Evolutionary conservation across 192 early-diverging fungal species (phyloP).

Genomic region (Glomus cerebriforme): DNA sequence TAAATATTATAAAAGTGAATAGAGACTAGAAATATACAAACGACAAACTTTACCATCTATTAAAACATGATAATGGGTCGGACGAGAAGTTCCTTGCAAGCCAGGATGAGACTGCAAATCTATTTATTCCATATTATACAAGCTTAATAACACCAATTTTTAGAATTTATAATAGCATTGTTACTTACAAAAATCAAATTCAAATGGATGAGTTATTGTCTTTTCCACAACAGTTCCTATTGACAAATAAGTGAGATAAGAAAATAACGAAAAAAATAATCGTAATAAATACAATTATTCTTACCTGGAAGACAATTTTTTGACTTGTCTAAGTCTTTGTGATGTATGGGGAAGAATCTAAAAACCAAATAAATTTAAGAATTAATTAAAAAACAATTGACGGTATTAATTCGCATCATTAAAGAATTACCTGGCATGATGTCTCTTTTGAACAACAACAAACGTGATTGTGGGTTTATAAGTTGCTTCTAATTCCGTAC

Average conservation of each 20-base stretch:
- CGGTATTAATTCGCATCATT: no score
- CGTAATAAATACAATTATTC: no score
- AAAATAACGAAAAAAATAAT: no score
- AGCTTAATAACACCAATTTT: neutral
- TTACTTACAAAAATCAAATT: conserved; percentile 69
- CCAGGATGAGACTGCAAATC: conserved; percentile 81
- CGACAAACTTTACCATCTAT: conserved; percentile 67
- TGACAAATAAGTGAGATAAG: no score
- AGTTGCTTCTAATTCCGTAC: conserved; percentile 36
- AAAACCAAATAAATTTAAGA: no score
- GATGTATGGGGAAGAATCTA: conserved; percentile 67
- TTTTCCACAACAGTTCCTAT: conserved; percentile 64
- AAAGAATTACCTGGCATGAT: conserved; percentile 55
- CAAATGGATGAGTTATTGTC: conserved; percentile 67
- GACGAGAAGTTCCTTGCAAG: no score
- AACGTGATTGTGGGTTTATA: conserved; percentile 79
- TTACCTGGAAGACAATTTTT: conserved; percentile 78
- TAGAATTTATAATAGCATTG: neutral
- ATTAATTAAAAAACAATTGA: no score
- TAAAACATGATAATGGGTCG: conserved; percentile 87
- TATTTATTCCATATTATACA: neutral
- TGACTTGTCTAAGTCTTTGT: conserved; percentile 60
- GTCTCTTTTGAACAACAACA: conserved; percentile 74
- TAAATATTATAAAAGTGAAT: conserved; percentile 42
- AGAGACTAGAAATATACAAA: conserved; percentile 56